Conservation (phyloP, 495 filamentous ascomycete species). For the Hypoxylon lenormandii region DNA sequence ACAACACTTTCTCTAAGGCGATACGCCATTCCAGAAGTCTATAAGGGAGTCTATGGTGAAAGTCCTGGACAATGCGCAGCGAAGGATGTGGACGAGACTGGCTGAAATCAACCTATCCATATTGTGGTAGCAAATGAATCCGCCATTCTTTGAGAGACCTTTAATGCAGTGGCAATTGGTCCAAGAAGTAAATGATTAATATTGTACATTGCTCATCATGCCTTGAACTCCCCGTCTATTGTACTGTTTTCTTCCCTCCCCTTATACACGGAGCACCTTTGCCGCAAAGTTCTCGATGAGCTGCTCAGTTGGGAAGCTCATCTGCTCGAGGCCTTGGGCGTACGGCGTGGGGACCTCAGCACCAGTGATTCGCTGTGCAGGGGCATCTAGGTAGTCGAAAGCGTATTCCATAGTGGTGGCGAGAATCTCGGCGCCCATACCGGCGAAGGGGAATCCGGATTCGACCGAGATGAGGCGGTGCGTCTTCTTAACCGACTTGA, state of each 20-base stretch:
- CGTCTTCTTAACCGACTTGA: conserved; percentile 98
- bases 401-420: conserved; percentile 96
- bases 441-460: conserved; percentile 94
- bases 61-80: neutral
- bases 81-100: neutral
- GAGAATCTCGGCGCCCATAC: conserved; percentile 89
- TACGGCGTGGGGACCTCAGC: conserved; percentile 97
- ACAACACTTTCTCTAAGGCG: neutral
- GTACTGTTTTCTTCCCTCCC: conserved; percentile 6
- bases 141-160: conserved; percentile 41
- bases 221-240: conserved; percentile 27
- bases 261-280: conserved; percentile 83
- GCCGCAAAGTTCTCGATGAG: conserved; percentile 84
- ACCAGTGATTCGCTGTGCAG: conserved; percentile 91
- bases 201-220: conserved; percentile 47
- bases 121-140: conserved; percentile 32
- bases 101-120: conserved; percentile 32
- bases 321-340: conserved; percentile 84
- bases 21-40: conserved; percentile 1
- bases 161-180: conserved; percentile 26
- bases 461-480: conserved; percentile 90
- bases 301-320: conserved; percentile 89
- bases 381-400: conserved; percentile 95
- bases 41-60: neutral
- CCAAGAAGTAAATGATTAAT: conserved; percentile 43